Percentiles rank a stretch among this genome's conserved stretches.
Evolutionary conservation across 2,329 filamentous ascomycete species (phyloP).

Genomic region (Geosmithia putterillii): DNA sequence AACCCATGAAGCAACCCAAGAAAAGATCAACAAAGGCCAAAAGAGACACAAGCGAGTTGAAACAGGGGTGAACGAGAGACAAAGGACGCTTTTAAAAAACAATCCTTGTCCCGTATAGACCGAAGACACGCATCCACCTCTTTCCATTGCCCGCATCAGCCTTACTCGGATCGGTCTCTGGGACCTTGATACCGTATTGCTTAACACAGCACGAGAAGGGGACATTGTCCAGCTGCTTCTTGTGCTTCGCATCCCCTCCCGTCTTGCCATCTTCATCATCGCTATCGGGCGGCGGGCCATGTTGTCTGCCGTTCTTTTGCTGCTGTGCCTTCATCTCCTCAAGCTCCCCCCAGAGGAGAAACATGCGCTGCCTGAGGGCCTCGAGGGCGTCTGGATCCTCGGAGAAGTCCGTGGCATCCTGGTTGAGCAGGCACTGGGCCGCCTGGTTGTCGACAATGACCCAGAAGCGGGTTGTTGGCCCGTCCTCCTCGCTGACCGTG

Average conservation of each 20-base stretch:
- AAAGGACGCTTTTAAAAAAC: constrained; percentile 1
- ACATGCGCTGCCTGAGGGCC: constrained; percentile 56
- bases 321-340: constrained; percentile 50
- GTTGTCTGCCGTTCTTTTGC: constrained; percentile 9
- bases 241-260: constrained; percentile 5
- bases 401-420: constrained; percentile 44
- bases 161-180: constrained; percentile 24
- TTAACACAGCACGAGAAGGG: constrained; percentile 60
- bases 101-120: constrained; percentile 54
- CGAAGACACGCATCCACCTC: constrained; percentile 51
- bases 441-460: constrained; percentile 51
- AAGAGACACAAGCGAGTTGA: background rate
- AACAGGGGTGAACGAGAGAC: background rate
- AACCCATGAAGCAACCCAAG: too few species aligned
- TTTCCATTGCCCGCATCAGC: constrained; percentile 29
- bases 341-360: constrained; percentile 74
- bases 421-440: constrained; percentile 32
- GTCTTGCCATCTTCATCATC: constrained; percentile 19
- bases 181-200: constrained; percentile 52
- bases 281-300: constrained; percentile 23
- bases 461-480: constrained; percentile 42
- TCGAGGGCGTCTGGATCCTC: constrained; percentile 33
- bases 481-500: constrained; percentile 8
- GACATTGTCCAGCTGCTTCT: constrained; percentile 29
- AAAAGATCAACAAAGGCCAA: background rate